phyloP scores from a whole-genome alignment of 1,284 basidiomycete species.

The Rhodotorula sp. region DNA sequence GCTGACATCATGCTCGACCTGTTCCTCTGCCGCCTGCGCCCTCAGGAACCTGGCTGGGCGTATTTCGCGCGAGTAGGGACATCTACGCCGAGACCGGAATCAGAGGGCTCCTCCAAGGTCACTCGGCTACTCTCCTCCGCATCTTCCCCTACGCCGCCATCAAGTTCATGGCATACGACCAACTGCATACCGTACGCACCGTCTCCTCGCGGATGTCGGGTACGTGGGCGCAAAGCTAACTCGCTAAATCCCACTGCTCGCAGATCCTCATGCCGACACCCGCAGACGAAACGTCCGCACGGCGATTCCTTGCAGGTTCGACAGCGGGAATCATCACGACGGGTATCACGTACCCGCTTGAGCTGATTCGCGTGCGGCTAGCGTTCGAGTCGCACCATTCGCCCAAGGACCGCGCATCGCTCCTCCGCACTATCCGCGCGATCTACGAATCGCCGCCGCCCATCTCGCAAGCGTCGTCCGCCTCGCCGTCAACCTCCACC shows the following conservation, averaged over 20 bases:
- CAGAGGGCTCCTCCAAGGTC: conserved; percentile 88
- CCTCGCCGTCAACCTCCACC: no score
- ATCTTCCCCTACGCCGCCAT: conserved; percentile 95
- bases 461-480: conserved; percentile 5
- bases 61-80: conserved; percentile 69
- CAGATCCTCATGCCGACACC: conserved; percentile 77
- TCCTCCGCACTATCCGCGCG: conserved; percentile 63
- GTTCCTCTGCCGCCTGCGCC: not conserved
- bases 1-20: not conserved
- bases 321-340: conserved; percentile 86
- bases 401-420: conserved; percentile 59
- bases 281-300: conserved; percentile 72
- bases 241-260: not conserved
- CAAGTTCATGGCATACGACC: conserved; percentile 97
- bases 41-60: conserved; percentile 78
- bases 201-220: not conserved
- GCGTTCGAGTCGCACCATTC: conserved; percentile 61
- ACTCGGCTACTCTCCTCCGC: conserved; percentile 76
- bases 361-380: conserved; percentile 91
- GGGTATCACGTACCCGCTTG: conserved; percentile 89
- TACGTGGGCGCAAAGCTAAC: no score
- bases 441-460: conserved; percentile 70
- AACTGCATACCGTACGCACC: conserved; percentile 67
- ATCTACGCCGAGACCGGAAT: conserved; percentile 76
- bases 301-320: conserved; percentile 87